Evolutionary conservation across 116 monocot species (phyloP), one percentile per base, ranked within the genome.

Genomic region (Posidonia oceanica): DNA sequence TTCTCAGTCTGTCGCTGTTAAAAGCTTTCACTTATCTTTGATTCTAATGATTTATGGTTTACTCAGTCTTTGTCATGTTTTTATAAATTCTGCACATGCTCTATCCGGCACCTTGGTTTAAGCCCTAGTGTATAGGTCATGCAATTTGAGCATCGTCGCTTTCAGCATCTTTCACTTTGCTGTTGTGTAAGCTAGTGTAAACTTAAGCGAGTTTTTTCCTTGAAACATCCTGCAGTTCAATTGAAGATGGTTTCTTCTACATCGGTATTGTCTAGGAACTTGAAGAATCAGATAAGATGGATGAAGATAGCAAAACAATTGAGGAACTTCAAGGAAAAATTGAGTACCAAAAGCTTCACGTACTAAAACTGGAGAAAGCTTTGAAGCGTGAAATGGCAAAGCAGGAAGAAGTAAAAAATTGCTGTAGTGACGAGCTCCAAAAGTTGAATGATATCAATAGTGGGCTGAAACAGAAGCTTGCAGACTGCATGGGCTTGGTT

Each of bases 211-310:
- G 71, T 42, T 12, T 48, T 75, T 70, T 80, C 74, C 61, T 75
- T 84, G 66, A 17, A 78, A 76, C 61, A 78, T 76, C 73, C 80
- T 88, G 85, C 88, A 80, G 82, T 80, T 71, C 70, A 82, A 85
- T 85, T 86, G 79, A 79, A 80, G 81, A 82, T 81, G 74, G 76
- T 80, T 85, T 79, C 74, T 80, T 80, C 78, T 80, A 72, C 70
- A 74, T 75, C 72, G 78, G 69, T 75, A 71, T 82, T 82, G 79
- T 84, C 67, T 83, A 96, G 96, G 98, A 98, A 85, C 83, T 82
- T 75, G 98, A 92, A 87, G 98, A 98, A 59, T 87, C 87, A 29
- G 86, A 89, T 70, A 94, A 94, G 80, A 94, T 94, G 94, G 94
- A 94, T 67, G 94, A 94, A 70, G 94, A 94, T 69, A 83, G 76